Percentiles rank a stretch among this genome's conserved stretches.
These are phyloP conservation scores for Earliella scabrosa DNA, from an alignment of 1,284 basidiomycete genomes.

Conservation along the genomic window DNA sequence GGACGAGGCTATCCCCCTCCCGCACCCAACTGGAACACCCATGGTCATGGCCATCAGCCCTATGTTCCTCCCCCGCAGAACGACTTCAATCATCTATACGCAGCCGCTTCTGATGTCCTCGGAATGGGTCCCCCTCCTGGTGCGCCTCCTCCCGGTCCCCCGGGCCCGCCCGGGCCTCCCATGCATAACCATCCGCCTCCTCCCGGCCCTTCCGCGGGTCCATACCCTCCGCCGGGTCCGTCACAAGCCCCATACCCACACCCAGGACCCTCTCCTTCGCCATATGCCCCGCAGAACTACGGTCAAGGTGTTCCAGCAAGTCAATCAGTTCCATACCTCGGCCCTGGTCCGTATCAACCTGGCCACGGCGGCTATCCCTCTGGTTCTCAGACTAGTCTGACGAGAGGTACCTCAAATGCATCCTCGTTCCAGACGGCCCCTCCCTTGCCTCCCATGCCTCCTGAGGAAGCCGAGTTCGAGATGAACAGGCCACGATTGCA, in stretches of 20 bases:
- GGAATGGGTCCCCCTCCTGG: conserved; percentile 69
- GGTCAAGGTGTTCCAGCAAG: conserved; percentile 20
- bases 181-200: conserved; percentile 20
- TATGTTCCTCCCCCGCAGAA: conserved; percentile 38
- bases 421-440: conserved; percentile 28
- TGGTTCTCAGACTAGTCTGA: conserved; percentile 21
- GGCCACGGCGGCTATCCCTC: conserved; percentile 23
- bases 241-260: conserved; percentile 22
- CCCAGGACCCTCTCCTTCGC: conserved; percentile 17
- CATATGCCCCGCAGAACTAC: conserved; percentile 17
- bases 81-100: conserved; percentile 61
- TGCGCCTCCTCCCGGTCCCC: conserved; percentile 15
- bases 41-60: conserved; percentile 39
- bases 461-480: conserved; percentile 51
- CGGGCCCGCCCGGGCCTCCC: conserved; percentile 16
- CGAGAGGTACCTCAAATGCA: conserved; percentile 19
- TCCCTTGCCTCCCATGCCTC: conserved; percentile 35
- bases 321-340: conserved; percentile 26
- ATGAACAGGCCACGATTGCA: conserved; percentile 54
- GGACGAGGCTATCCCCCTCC: conserved; percentile 35
- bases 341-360: conserved; percentile 28
- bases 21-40: conserved; percentile 36
- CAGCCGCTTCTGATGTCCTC: conserved; percentile 81
- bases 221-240: conserved; percentile 22
- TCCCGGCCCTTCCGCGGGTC: conserved; percentile 15